Evolutionary conservation across 345 rosid species (phyloP), one percentile per base, ranked within the genome.

Genomic region (Camelina laxa): DNA sequence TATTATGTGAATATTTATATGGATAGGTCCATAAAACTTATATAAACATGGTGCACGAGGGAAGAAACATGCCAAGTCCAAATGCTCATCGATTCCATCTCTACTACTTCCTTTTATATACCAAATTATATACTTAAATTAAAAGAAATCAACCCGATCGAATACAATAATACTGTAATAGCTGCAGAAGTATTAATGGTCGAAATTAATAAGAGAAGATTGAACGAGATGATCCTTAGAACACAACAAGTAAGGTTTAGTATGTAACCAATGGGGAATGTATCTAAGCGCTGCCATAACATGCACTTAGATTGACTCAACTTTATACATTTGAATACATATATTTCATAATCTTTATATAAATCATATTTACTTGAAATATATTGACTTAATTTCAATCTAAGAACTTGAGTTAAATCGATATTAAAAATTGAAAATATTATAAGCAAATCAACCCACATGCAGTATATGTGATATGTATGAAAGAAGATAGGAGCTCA

Each of bases 381-480:
- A n/a, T 14, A 44, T 14, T 14, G 15, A 44, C 48, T 44, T 44
- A 7, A 14, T 15, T 4, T 41, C n/a, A 42, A 42, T 42, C 1
- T 3, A 10, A 11, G 10, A 39, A 3, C 14, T 39, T 11, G 42
- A 39, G 3, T 39, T 10, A 16, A 48, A 48, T 7, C 20, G 24
- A 58, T 45, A 47, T 10, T 20, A 70, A 20, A 20, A 47, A 21
- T 51, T 47, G 66, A 68, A 58, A 13, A 58, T 20, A 7, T 2
- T 35, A 35, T 47, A 59, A 47, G 50, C 60, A 60, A 71, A 71
- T 71, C 67, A 48, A 27, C 6, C 35, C 75, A 60, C 75, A 71
- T 71, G 60, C 30, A 22, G 19, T 35, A 60, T 44, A 57, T 57
- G 57, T 59, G 24, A 60, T 35, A 21, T 36, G 59, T 48, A 70